phyloP scores from a whole-genome alignment of 1,284 basidiomycete genomes.

The Puccinia brachypodii region DNA sequence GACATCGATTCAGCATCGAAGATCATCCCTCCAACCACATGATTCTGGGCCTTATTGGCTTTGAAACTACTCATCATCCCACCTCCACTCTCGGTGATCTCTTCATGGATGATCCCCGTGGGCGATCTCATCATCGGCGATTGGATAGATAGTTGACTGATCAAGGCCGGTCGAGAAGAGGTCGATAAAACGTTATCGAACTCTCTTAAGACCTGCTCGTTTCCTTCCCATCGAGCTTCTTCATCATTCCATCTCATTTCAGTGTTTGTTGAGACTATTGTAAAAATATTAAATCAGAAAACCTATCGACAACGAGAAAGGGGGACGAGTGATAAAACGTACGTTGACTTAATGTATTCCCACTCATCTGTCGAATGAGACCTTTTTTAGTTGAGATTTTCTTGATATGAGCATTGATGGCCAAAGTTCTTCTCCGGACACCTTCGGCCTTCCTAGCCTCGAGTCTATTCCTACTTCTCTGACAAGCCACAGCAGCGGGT shows the following conservation, averaged over 20 bases:
- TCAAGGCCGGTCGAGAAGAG: conserved; percentile 88
- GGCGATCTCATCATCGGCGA: conserved; percentile 62
- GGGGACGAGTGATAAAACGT: not conserved
- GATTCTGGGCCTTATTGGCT: conserved; percentile 53
- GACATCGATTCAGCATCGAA: conserved; percentile 92
- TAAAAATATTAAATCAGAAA: conserved; percentile 68
- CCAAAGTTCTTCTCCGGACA: conserved; percentile 67
- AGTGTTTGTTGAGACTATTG: conserved; percentile 67
- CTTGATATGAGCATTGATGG: conserved; percentile 19
- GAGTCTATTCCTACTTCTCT: conserved; percentile 61
- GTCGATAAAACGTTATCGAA: conserved; percentile 79
- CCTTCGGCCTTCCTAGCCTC: conserved; percentile 65
- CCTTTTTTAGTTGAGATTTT: conserved; percentile 36
- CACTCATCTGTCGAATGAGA: conserved; percentile 47
- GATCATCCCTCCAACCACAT: conserved; percentile 93
- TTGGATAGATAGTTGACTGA: conserved; percentile 72
- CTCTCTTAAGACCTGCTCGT: conserved; percentile 81
- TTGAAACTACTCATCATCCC: conserved; percentile 53
- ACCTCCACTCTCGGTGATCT: conserved; percentile 63
- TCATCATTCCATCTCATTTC: conserved; percentile 96
- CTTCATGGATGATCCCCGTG: conserved; percentile 61
- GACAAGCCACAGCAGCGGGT: conserved; percentile 43
- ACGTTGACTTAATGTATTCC: conserved; percentile 36
- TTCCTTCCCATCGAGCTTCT: conserved; percentile 90
- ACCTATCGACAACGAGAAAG: conserved; percentile 49